A percentile compares a stretch with the other conserved stretches of the same genome.
These are phyloP conservation scores for Termitomyces bulborhizus DNA, from an alignment of 768 basidiomycete genomes.

Conservation along the genomic window DNA sequence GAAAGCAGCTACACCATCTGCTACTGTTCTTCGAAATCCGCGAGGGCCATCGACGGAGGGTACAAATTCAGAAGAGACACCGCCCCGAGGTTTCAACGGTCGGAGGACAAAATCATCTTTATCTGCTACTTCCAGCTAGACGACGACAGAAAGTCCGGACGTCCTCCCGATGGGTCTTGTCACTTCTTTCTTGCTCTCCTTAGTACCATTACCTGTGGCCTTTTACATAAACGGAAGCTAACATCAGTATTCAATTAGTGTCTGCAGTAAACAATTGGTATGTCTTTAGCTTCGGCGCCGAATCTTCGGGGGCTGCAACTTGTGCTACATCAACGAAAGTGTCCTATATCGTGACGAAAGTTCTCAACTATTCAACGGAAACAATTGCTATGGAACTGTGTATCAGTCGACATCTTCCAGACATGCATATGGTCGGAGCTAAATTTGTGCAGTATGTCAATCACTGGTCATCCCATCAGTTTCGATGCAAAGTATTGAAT, in stretches of 20 bases:
- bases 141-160: neutral
- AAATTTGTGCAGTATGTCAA: too few relatives aligned
- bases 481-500: too few relatives aligned
- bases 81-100: conserved; percentile 18
- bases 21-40: conserved; percentile 22
- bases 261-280: too few relatives aligned
- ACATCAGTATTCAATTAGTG: neutral
- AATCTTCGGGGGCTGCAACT: neutral
- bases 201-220: neutral
- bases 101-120: conserved; percentile 12
- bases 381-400: too few relatives aligned
- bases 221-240: neutral
- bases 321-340: too few relatives aligned
- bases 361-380: too few relatives aligned
- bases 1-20: neutral
- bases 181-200: neutral
- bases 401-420: too few relatives aligned
- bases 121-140: neutral
- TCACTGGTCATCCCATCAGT: too few relatives aligned
- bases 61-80: neutral
- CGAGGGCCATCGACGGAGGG: conserved; percentile 4
- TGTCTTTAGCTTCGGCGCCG: neutral
- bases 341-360: too few relatives aligned
- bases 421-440: too few relatives aligned
- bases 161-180: neutral